Base-by-base conservation (phyloP, 2,329 filamentous ascomycete genomes). In the Metarhizium robertsii region DNA sequence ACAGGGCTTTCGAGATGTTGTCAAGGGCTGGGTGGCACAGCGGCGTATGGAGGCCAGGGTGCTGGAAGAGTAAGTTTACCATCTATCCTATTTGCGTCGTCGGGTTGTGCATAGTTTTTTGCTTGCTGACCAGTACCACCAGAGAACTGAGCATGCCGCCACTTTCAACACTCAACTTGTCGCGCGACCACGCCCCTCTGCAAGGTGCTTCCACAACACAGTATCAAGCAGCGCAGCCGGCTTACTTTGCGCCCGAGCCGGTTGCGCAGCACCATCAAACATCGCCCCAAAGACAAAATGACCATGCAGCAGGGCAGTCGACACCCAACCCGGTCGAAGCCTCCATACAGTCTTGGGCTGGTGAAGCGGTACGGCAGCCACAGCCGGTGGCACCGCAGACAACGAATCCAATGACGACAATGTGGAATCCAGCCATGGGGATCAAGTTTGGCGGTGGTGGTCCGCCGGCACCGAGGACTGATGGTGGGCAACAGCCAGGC, bases 401-500 rank as follows among this genome's bases (percentile, higher is more conserved):
- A 58, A 66, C 72, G 0, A 62, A 64, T 10, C 61, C 63, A 1
- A 64, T 65, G 61, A 59, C 63, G 10, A 60, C 60, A 7, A 66
- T 68, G 67, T 96, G 91, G 91, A 85, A 83, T 55, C 89, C 90
- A 0, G 85, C 86, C 2, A 85, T 89, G 77, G 88, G 87, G 0
- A 94, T 95, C 63, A 85, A 84, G 56, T 95, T 96, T 73, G 16
- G 59, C 54, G 54, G 63, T 18, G 45, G 55, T 13, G 52, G 58
- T 46, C 14, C 61, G 56, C 30, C 57, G 18, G 56, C 61, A 6
- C 25, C 45, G 13, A 20, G 45, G 45, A 48, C 20, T 11, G 45
- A 48, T 48, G 6, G 25, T 16, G 25, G 20, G 59, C 67, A 43
- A 43, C 63, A 61, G 53, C 58, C 43, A 65, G 57, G 57, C 56